Base-by-base conservation (phyloP, 2,329 filamentous ascomycete species). In the Mollisiaceae sp. region DNA sequence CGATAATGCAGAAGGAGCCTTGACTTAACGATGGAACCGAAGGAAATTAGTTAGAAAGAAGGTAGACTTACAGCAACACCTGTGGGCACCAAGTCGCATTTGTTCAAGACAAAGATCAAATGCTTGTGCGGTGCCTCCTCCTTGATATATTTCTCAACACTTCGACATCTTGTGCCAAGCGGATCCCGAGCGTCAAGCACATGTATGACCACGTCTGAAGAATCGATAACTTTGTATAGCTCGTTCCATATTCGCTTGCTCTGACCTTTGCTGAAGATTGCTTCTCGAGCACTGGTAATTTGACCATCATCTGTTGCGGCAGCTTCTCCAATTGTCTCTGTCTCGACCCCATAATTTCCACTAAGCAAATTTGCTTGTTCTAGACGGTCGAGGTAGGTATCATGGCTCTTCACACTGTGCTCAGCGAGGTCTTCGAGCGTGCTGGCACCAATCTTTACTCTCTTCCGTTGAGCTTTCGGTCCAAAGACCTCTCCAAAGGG, bases 241-340 rank as follows among this genome's bases (percentile, higher is more conserved):
- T 99, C 94, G 80, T 98, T 98, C 94, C 93, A 97, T 72, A 97
- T 97, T 71, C 95, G 86, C 80, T 97, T 97, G 75, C 90, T 94
- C 78, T 97, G 94, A 20, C 95, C 95, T 80, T 98, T 98, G 72
- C 86, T 90, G 79, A 98, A 98, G 66, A 98, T 92, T 45, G 94
- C 89, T 76, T 94, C 92, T 71, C 89, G 85, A n/a, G 91, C 89
- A 73, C 87, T 86, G 8, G 87, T 83, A 15, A 88, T 80, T 55
- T 81, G 80, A 22, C 80, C 80, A 63, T 79, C 75, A 43, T 82
- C 79, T 64, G 77, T 75, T 8, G 71, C 71, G 18, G 73, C 76
- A 18, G 80, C 79, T 41, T 82, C 82, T 66, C 81, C 76, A 55
- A 73, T 68, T 24, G 74, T 81, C 64, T 87, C 85, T 2, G 81